Conservation (phyloP, 2,329 filamentous ascomycete genomes). For the Sarocladiaceae sp. region DNA sequence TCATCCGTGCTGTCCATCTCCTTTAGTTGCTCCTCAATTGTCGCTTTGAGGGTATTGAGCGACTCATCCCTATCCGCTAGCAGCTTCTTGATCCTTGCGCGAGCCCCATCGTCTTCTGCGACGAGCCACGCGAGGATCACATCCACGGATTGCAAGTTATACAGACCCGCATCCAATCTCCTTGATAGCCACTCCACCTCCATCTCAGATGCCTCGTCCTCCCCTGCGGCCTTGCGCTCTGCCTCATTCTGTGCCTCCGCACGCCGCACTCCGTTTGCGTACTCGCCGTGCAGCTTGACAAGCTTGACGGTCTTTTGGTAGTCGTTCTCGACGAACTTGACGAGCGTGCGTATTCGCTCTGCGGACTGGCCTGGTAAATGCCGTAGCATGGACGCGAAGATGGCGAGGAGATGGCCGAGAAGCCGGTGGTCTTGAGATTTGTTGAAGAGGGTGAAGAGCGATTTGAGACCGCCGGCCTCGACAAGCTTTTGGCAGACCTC, state of each 20-base stretch:
- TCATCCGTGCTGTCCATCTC: constrained; percentile 50
- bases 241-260: constrained; percentile 41
- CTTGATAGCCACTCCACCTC: constrained; percentile 68
- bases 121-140: constrained; percentile 83
- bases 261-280: constrained; percentile 55
- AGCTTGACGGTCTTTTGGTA: constrained; percentile 79
- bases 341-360: constrained; percentile 73
- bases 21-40: constrained; percentile 53
- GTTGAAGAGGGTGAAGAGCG: constrained; percentile 80
- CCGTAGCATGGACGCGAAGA: constrained; percentile 78
- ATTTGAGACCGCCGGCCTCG: constrained; percentile 78
- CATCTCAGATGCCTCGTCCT: constrained; percentile 39
- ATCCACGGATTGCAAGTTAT: constrained; percentile 76
- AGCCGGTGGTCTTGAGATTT: constrained; percentile 66
- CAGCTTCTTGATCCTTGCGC: constrained; percentile 53
- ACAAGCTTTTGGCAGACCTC: constrained; percentile 71
- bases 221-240: constrained; percentile 11
- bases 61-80: constrained; percentile 64
- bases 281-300: constrained; percentile 64
- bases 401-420: constrained; percentile 74
- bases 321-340: constrained; percentile 93
- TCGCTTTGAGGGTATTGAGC: constrained; percentile 55
- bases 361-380: constrained; percentile 71
- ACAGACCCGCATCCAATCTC: constrained; percentile 77
- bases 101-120: constrained; percentile 78